These are phyloP conservation scores for Pythium aphanidermatum DNA, from an alignment of 352 stramenopile species.

Conservation along the genomic window DNA sequence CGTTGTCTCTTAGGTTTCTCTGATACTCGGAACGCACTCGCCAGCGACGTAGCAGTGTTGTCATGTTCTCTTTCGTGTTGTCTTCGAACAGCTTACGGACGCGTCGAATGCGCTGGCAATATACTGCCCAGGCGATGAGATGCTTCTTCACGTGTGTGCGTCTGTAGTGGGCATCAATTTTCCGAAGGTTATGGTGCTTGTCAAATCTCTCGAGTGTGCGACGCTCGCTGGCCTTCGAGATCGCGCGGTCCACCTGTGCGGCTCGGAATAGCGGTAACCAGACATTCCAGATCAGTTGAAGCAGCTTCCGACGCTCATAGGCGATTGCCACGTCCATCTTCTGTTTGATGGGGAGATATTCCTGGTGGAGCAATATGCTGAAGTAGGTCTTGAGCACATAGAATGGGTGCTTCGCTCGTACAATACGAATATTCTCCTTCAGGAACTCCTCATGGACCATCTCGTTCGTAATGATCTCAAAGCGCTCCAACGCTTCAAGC, in stretches of 20 bases:
- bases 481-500: slow-evolving; percentile 53
- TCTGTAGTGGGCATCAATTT: slow-evolving; percentile 61
- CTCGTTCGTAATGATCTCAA: slow-evolving; percentile 62
- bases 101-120: slow-evolving; percentile 41
- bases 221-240: slow-evolving; percentile 38
- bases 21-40: slow-evolving; percentile 51
- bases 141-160: slow-evolving; percentile 44
- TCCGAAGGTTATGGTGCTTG: slow-evolving; percentile 60
- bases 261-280: slow-evolving; percentile 49
- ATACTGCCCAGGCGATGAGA: slow-evolving; percentile 42
- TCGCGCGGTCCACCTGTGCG: slow-evolving; percentile 51
- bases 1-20: slow-evolving; percentile 33
- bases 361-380: slow-evolving; percentile 27
- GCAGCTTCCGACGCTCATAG: slow-evolving; percentile 27
- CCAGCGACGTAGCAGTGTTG: slow-evolving; percentile 39
- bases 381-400: slow-evolving; percentile 50
- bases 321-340: slow-evolving; percentile 28
- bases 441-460: slow-evolving; percentile 79
- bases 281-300: slow-evolving; percentile 24
- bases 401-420: slow-evolving; percentile 26
- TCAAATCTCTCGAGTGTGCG: slow-evolving; percentile 63
- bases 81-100: slow-evolving; percentile 63
- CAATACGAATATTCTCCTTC: slow-evolving; percentile 65
- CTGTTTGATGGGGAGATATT: slow-evolving; percentile 40
- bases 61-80: slow-evolving; percentile 39